Evolutionary conservation across 768 basidiomycete genomes (phyloP).

Genomic region (Hygrophoropsis aurantiaca): DNA sequence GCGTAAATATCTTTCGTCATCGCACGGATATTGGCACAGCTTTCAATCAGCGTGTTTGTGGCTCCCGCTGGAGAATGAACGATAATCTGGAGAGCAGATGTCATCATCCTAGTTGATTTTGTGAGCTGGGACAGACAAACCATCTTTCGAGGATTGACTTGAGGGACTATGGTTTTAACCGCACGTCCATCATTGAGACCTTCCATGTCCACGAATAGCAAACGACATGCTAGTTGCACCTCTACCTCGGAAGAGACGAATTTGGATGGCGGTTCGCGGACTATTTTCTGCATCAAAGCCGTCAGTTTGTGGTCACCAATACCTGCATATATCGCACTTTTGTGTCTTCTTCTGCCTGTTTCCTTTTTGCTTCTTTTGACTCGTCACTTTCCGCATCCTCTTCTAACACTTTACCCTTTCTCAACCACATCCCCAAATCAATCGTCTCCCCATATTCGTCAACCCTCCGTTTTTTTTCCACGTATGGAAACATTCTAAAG

Average conservation of each 20-base stretch:
- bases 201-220: conserved; percentile 95
- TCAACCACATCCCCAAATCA: conserved; percentile 94
- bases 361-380: conserved; percentile 65
- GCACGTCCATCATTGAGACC: conserved; percentile 96
- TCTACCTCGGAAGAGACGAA: conserved; percentile 75
- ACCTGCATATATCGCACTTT: conserved; percentile 51
- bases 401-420: conserved; percentile 88
- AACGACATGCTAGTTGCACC: conserved; percentile 79
- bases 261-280: conserved; percentile 88
- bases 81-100: conserved; percentile 60
- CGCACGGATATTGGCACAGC: conserved; percentile 77
- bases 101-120: not conserved
- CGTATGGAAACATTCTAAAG: conserved; percentile 96
- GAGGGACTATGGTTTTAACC: conserved; percentile 93
- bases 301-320: conserved; percentile 6
- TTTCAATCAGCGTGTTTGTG: conserved; percentile 72
- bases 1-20: conserved; percentile 94
- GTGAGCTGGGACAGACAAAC: conserved; percentile 40
- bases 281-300: conserved; percentile 54
- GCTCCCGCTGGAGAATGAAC: conserved; percentile 74
- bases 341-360: conserved; percentile 71
- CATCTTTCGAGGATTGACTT: conserved; percentile 95
- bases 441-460: conserved; percentile 96
- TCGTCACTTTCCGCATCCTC: conserved; percentile 87
- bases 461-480: conserved; percentile 88